Base-by-base conservation (phyloP, 2,329 filamentous ascomycete species). In the Paracoccidioides lutzii region DNA sequence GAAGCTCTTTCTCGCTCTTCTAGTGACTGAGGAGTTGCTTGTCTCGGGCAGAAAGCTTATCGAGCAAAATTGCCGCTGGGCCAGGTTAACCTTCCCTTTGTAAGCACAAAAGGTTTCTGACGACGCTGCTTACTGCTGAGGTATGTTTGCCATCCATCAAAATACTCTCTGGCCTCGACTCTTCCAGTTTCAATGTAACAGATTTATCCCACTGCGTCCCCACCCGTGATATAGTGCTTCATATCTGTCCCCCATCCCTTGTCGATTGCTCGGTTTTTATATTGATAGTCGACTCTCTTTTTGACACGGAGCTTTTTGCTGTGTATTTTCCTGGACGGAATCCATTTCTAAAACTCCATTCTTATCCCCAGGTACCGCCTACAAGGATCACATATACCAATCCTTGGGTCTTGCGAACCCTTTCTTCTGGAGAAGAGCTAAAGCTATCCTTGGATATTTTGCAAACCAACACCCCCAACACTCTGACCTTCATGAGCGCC, bases 401-500 rank as follows among this genome's bases (percentile, higher is more conserved):
- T 54, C 52, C 45, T 46, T 45, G 55, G 49, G 49, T 52, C 49
- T 52, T 42, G 6, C 38, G 38, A 51, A 51, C 48, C 48, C n/a
- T 43, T 44, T 59, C 54, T 52, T 41, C 53, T 55, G 55, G 45
- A 57, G 57, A 51, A 54, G 58, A 59, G 58, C 59, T 55, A 52
- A 49, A 49, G 49, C 42, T 37, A 42, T 42, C 49, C 49, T 10
- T 52, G 49, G 49, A 52, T 52, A 52, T 52, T 52, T 52, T 42
- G 38, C 49, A 32, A 52, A 8, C 38, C 49, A 42, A 32, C 59
- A 54, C 59, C 55, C 59, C 58, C 57, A 56, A 61, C 59, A 63
- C 32, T 54, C 58, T 66, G 63, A 65, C 64, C 69, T 72, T 70
- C 66, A 72, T 71, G 69, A 72, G 69, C 70, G 68, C 66, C 63